Base-by-base conservation (phyloP, 1,284 basidiomycete species). In the Phellinidium pouzarii region DNA sequence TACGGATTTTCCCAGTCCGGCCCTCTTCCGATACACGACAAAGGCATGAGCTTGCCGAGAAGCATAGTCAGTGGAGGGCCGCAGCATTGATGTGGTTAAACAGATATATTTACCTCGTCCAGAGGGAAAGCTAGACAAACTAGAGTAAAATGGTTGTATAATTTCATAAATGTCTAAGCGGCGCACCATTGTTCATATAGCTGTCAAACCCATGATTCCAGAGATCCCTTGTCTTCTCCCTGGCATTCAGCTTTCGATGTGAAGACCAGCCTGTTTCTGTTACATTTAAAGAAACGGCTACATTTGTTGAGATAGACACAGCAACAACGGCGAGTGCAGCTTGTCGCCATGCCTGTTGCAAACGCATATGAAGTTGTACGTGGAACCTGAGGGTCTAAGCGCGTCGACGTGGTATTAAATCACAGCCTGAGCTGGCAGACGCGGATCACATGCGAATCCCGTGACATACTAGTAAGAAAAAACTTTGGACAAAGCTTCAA, bases 161-260 rank as follows among this genome's bases (percentile, higher is more conserved):
- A 22, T 8, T 14, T 34, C 31, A 19, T 27, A 36, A 26, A 17
- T 2, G 14, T n/a, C 31, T 37, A 11, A 38, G 4, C 29, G 23
- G 41, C 79, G 57, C 59, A 87, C 88, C 89, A 64, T 76, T 77
- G 48, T 69, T 73, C 86, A 91, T 90, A 64, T 92, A 92, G 60
- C 77, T 81, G 61, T 85, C 66, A 61, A 82, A 91, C 0, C 89
- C 89, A 71, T 92, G 89, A 63, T 89, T 83, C 85, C 87, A 92
- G 3, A 92, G 68, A 29, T 80, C 79, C 44, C 83, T 79, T 19
- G 83, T 84, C 62, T 75, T 74, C 61, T 89, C 78, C 45, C 89
- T 90, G 59, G 77, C 72, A n/a, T 72, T 72, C 47, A 78, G 64
- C 65, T 84, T 87, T 59, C 79, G 71, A 52, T 78, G 72, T 29